Evolutionary conservation across 257 asterid genomes (phyloP), one percentile per base, ranked within the genome.

Genomic region (Forsythia suspensa): DNA sequence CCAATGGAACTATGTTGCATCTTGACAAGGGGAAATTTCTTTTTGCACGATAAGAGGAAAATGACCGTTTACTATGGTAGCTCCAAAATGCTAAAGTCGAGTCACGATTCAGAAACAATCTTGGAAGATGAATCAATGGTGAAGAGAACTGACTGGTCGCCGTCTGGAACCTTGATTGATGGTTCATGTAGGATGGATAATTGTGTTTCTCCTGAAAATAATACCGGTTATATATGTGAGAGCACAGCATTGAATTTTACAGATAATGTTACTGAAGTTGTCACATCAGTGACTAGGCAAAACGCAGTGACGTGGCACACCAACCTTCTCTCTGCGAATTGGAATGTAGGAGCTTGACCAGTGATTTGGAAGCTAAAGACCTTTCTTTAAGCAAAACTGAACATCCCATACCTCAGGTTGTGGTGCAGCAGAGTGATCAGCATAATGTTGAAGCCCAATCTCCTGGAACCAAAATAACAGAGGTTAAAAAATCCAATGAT

Each of bases 1-100:
- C 59, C 41, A 75, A 66, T 77, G 79, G 39, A 66, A 70, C 82
- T 78, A 20, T 20, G 61, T 76, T 42, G 13, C 76, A 44, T 82
- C 75, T 73, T 68, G 84, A 84, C 72, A 87, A 87, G 83, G 89
- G 70, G 72, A 82, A 15, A 48, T 12, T 48, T 48, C 57, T 4
- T 48, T 48, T 15, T 48, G n/a, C 57, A 48, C 46, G 80, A 74
- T 75, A 90, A 87, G 81, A 87, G 88, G 83, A 88, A 88, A 79
- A 40, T 39, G 46, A 16, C 80, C 73, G 69, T 78, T 74, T 83
- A 86, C 77, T 70, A 63, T 43, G 74, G 85, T 74, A 77, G 85
- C 76, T 81, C 88, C 76, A 86, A 82, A 70, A 85, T 90, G 68
- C 78, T 59, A 48, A 84, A 76, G 73, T 75, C 18, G 21, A 86